Evolutionary conservation across 2,329 filamentous ascomycete species (phyloP), one percentile per base, ranked within the genome.

Genomic region (Boeremia lycopersici): DNA sequence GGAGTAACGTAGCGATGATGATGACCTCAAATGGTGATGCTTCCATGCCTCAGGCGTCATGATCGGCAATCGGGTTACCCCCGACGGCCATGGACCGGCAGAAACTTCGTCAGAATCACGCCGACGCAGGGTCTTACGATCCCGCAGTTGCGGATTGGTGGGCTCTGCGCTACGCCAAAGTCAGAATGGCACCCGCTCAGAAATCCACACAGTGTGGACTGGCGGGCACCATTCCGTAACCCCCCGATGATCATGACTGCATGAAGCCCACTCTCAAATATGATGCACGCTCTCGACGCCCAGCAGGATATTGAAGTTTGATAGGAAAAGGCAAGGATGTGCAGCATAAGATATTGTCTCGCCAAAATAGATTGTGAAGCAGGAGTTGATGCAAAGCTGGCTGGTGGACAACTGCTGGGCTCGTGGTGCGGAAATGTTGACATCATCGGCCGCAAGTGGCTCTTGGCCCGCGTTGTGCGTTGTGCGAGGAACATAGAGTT

Each of bases 21-120:
- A 45, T 50, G 49, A 23, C 41, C 34, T 53, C 19, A 47, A 46
- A 28, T 42, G 45, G 46, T 51, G 51, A 47, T 46, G 54, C 48
- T 47, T 38, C 40, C 31, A 38, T 59, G 59, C 65, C 64, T 70
- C 50, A 66, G 65, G 63, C 68, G 68, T 70, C 64, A 70, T 69
- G 68, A 70, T 70, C 67, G 61, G 54, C 67, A 60, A 26, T 47
- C 15, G 31, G 28, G 36, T 53, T 35, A 47, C 63, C 52, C 13
- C 50, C 51, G 34, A 26, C 52, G 65, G 52, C 58, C 28, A 52
- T 58, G 48, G 57, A 66, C 46, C 61, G 56, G 59, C 52, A 62
- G 56, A 65, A 62, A 62, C 57, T 59, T 64, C 48, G 59, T 56
- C 60, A 48, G 53, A 56, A 61, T 53, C 61, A 60, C 61, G 57